phyloP scores from a whole-genome alignment of 441 rosid species.

The Erodium moschatum region DNA sequence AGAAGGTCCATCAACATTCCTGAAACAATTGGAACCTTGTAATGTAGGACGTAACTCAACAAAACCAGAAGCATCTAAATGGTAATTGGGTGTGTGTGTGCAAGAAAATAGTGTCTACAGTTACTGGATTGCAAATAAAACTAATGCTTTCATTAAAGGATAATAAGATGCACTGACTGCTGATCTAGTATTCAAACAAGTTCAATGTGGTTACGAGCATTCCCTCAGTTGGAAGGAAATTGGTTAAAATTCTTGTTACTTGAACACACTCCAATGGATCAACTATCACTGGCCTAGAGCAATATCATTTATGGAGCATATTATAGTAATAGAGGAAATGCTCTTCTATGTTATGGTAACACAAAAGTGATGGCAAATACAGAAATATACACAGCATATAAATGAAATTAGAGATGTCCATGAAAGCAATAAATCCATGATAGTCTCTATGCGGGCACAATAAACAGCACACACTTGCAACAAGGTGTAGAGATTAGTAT shows the following conservation, averaged over 20 bases:
- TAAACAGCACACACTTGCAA: background rate
- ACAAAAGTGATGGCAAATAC: background rate
- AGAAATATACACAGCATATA: background rate
- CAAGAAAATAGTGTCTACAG: background rate
- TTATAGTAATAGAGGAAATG: too few relatives aligned
- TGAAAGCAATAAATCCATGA: background rate
- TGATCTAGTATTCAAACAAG: too few relatives aligned
- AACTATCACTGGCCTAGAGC: too few relatives aligned
- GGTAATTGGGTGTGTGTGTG: background rate
- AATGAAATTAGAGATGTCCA: background rate
- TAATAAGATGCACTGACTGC: too few relatives aligned
- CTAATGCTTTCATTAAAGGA: too few relatives aligned
- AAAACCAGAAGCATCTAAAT: background rate
- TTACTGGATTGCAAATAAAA: background rate
- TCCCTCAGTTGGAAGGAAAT: too few relatives aligned
- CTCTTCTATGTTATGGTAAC: too few relatives aligned
- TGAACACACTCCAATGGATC: too few relatives aligned
- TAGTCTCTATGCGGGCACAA: background rate
- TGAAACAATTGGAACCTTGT: conserved; percentile 29
- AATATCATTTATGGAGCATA: too few relatives aligned
- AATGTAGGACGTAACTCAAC: background rate
- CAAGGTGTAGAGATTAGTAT: background rate
- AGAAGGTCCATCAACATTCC: conserved; percentile 98
- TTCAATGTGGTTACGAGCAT: too few relatives aligned
- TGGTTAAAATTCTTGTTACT: too few relatives aligned